phyloP scores from a whole-genome alignment of 331 rosid species.

The Pyracantha coccinea region DNA sequence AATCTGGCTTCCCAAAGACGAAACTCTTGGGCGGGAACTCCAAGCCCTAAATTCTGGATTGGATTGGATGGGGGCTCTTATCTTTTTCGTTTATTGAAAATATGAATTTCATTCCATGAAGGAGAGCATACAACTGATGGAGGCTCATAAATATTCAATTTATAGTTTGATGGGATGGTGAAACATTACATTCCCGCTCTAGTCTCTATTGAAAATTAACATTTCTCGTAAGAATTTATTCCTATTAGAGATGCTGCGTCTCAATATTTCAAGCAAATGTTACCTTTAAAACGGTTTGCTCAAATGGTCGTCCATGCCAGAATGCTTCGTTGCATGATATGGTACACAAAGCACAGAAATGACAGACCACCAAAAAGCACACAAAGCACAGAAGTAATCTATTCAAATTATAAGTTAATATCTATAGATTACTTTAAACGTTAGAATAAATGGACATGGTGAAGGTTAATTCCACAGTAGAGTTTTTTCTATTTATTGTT shows the following conservation, averaged over 20 bases:
- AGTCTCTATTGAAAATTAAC: neutral
- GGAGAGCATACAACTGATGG: no score
- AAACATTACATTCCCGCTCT: neutral
- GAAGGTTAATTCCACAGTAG: no score
- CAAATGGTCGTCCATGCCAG: constrained; percentile 48
- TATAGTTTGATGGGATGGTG: neutral
- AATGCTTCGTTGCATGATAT: neutral
- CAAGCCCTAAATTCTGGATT: neutral
- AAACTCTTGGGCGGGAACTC: no score
- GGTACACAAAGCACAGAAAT: neutral
- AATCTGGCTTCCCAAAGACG: no score
- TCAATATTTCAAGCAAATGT: neutral
- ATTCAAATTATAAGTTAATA: no score
- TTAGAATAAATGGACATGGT: no score
- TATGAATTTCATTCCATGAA: no score
- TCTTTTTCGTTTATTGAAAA: neutral
- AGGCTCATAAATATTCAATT: neutral
- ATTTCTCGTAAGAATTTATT: neutral
- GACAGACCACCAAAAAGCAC: neutral
- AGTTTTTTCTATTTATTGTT: no score
- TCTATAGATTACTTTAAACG: no score
- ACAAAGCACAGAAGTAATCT: no score
- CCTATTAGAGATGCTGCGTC: neutral
- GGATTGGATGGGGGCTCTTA: neutral
- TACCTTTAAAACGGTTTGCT: constrained; percentile 22